Percentiles rank a stretch among this genome's conserved stretches.
Evolutionary conservation across 23 red algal species (phyloP).

Genomic region (Gracilaria gracilis): DNA sequence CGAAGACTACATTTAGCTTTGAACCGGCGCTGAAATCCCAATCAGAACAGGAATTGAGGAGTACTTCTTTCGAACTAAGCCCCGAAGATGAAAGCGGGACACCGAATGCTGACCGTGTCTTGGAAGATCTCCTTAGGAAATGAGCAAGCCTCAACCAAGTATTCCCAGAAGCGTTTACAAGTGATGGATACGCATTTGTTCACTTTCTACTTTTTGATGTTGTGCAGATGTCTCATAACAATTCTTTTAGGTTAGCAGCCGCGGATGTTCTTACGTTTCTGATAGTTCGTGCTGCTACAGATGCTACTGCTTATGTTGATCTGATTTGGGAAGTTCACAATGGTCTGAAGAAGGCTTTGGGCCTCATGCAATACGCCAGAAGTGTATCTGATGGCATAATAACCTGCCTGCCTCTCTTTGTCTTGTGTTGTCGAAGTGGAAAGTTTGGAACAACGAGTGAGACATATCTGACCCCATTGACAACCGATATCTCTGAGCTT

Average conservation of each 20-base stretch:
- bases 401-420: constrained; percentile 40
- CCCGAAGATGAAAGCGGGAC: constrained; percentile 4
- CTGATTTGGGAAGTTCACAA: constrained; percentile 26
- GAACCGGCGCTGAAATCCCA: neutral
- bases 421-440: constrained; percentile 45
- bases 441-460: constrained; percentile 39
- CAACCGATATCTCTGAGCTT: constrained; percentile 9
- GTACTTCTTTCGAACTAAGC: neutral
- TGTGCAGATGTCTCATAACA: constrained; percentile 54
- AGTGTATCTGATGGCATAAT: constrained; percentile 57
- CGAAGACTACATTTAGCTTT: neutral
- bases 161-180: neutral
- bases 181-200: constrained; percentile 6
- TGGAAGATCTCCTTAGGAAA: constrained; percentile 10
- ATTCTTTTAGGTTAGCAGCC: constrained; percentile 24
- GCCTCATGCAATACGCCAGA: constrained; percentile 55
- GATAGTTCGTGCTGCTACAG: constrained; percentile 21
- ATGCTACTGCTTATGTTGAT: neutral
- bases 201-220: constrained; percentile 54
- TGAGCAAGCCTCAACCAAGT: neutral
- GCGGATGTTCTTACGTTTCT: constrained; percentile 46
- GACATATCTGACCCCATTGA: constrained; percentile 3
- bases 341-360: constrained; percentile 34
- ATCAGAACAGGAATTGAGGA: constrained; percentile 1
- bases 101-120: neutral